These are phyloP conservation scores for Colletotrichum sp. DNA, from an alignment of 2,329 filamentous ascomycete species.

Conservation along the genomic window DNA sequence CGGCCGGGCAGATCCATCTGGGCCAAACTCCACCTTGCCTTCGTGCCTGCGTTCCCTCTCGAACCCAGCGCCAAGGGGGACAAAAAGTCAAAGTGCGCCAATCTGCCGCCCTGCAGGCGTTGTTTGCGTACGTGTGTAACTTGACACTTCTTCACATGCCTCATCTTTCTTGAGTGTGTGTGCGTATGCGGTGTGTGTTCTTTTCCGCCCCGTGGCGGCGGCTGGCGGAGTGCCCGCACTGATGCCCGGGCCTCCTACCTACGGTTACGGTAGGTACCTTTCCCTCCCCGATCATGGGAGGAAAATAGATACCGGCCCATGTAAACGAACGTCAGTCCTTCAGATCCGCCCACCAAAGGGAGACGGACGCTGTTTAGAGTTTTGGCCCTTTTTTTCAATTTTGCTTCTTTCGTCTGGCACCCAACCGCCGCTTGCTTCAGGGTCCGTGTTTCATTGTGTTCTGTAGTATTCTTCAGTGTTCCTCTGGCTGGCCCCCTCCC, in stretches of 20 bases:
- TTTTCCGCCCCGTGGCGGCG: background rate
- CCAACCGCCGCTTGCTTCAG: background rate
- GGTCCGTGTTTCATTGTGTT: conserved; percentile 1
- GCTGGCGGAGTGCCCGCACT: background rate
- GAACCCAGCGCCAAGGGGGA: background rate
- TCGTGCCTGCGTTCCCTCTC: background rate
- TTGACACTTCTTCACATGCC: background rate
- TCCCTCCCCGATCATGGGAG: background rate
- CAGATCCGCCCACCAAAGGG: background rate
- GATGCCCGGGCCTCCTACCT: background rate
- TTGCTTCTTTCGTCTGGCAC: background rate
- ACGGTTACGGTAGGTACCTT: background rate
- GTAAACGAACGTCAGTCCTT: background rate
- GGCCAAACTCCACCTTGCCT: background rate
- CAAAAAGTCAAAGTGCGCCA: background rate
- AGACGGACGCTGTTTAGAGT: background rate
- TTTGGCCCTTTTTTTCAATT: background rate
- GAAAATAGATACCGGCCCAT: background rate
- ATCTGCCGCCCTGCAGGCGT: background rate
- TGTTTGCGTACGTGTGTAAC: background rate
- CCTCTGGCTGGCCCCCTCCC: background rate
- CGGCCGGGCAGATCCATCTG: background rate
- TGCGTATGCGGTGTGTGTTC: background rate
- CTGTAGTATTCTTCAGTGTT: background rate
- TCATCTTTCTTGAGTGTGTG: background rate